Evolutionary conservation across 2,329 filamentous ascomycete genomes (phyloP).

Genomic region (Teratosphaeria zuluensis): DNA sequence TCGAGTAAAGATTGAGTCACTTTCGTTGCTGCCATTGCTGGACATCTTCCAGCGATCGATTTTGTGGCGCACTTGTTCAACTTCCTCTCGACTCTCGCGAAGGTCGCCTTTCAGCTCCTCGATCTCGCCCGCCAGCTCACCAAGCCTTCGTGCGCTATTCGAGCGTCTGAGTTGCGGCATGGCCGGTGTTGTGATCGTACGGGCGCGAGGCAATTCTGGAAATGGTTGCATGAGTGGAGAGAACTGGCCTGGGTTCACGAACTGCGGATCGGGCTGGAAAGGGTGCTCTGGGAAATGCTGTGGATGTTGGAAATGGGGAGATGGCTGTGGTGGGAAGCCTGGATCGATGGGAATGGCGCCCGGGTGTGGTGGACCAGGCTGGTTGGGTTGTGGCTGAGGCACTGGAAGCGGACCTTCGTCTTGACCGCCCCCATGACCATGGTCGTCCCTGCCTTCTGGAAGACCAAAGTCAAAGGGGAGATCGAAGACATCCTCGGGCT

Average conservation of each 20-base stretch:
- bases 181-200: not conserved
- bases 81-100: not conserved
- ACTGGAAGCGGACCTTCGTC: not conserved
- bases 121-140: not conserved
- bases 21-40: slow-evolving; percentile 4
- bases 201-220: not conserved
- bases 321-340: not conserved
- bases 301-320: not conserved
- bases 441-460: not conserved
- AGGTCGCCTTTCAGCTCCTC: not conserved
- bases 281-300: not conserved
- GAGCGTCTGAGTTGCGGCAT: not conserved
- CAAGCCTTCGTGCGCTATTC: not conserved
- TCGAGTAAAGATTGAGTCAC: slow-evolving; percentile 1
- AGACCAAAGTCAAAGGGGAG: not conserved
- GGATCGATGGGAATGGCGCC: not conserved
- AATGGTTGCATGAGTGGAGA: not conserved
- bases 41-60: slow-evolving; percentile 4
- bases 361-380: not conserved
- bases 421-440: not conserved
- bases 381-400: not conserved
- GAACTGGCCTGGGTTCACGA: not conserved
- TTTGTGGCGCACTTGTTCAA: slow-evolving; percentile 1
- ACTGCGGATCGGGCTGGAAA: slow-evolving; percentile 1
- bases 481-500: not conserved